Base-by-base conservation (phyloP, 2,329 filamentous ascomycete species). In the Sordariomycetes sp. region DNA sequence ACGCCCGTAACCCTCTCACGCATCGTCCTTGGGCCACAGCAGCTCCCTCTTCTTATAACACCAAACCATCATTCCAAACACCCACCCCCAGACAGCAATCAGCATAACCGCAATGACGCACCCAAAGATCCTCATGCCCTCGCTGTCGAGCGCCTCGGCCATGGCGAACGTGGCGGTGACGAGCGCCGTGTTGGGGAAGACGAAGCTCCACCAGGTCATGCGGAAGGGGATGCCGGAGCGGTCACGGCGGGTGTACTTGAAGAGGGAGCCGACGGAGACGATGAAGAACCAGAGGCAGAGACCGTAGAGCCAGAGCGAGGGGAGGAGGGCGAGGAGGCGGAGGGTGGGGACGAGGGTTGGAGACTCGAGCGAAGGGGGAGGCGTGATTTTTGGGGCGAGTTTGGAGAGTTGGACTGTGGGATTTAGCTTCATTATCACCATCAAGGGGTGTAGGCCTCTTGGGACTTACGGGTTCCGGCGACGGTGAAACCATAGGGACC, bases 251-350 rank as follows among this genome's bases (percentile, higher is more conserved):
- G 85, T 75, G 55, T 87, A 85, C 34, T 84, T 87, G 78, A 80
- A 87, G 60, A 93, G 80, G 1, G 88, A 88, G 2, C 88, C 86
- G n/a, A 89, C 80, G 1, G 84, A 87, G 12, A 94, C 85, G 59
- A 93, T 75, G 70, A 93, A 93, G 74, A 93, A 94, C 85, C 89
- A 94, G 32, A 90, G 71, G 28, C 88, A 86, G n/a, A 94, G 72
- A 0, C 84, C 89, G 87, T 89, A 94, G 3, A 94, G 77, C 88
- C 89, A 95, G 12, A 94, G 73, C 0, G 85, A 85, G 2, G 85
- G 72, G 71, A 90, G 85, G 61, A 87, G 67, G 2, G 76, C 74
- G 14, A 81, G 63, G 0, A 82, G 63, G 58, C 74, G 73, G 28
- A 81, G 65, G 54, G 79, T 75, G 50, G 73, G 68, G 6, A 72